Conservation (phyloP, 129 eudicot genomes). For the Kitagawia praeruptora region DNA sequence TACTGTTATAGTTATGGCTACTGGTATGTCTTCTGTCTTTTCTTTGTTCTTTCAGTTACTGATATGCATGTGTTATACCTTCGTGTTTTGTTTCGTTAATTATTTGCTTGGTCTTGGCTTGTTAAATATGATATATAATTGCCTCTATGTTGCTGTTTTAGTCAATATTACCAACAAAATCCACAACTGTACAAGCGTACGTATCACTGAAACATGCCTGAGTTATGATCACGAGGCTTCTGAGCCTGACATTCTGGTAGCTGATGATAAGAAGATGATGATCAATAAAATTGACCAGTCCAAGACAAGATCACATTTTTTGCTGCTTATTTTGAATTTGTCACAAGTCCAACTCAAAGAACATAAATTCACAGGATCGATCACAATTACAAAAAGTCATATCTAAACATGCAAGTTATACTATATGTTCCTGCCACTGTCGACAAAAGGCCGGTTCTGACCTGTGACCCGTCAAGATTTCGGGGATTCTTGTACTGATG, state of each 20-base stretch:
- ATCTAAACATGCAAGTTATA: neutral
- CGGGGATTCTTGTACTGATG: neutral
- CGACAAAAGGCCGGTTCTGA: slow-evolving; percentile 1
- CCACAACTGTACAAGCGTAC: neutral
- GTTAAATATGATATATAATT: too few species aligned
- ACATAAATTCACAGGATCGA: neutral
- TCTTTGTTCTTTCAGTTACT: too few species aligned
- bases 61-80: too few species aligned
- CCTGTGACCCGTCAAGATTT: neutral
- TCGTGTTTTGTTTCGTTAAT: too few species aligned
- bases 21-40: too few species aligned
- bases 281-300: neutral
- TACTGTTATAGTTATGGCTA: too few species aligned
- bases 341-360: neutral
- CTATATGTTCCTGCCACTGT: neutral
- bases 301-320: neutral
- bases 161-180: too few species aligned
- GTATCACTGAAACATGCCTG: neutral
- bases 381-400: neutral
- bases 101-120: too few species aligned
- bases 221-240: neutral
- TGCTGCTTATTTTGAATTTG: neutral
- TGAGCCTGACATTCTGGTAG: neutral
- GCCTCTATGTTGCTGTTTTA: too few species aligned
- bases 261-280: neutral